Base-by-base conservation (phyloP, 305 asterid species). In the Solanum hybrid region DNA sequence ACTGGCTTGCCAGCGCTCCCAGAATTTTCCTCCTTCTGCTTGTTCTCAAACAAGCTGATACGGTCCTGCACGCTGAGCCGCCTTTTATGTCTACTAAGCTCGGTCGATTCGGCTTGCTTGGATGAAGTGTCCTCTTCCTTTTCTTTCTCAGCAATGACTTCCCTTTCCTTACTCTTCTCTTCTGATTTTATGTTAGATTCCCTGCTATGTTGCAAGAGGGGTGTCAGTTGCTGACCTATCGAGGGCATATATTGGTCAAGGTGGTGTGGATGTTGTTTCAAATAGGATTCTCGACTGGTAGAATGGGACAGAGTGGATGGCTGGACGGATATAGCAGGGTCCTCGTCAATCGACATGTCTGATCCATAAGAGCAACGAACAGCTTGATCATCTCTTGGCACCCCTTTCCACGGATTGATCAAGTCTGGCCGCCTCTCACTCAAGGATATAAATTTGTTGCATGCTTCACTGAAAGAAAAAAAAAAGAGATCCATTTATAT, bases 11-110 rank as follows among this genome's bases (percentile, higher is more conserved):
- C 95, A 79, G 95, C 96, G 1, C 93, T 87, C 34, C 92, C 93
- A 79, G 98, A 94, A 90, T n/a, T 94, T 81, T 42, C 86, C 92
- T 42, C 71, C 91, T 97, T 95, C 92, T 97, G 99, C 92, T 96
- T 95, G 92, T 93, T 96, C 96, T 97, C 99, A 88, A 97, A 97
- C 93, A 97, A 35, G 90, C 91, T 97, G 73, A 97, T 94, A 86
- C 98, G 95, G 89, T 97, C 99, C 95, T 96, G 98, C 90, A 97
- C 99, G 87, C 99, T 97, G 90, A 96, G 98, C 87, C 97, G 95
- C 90, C 98, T 95, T 42, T 16, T 81, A 42, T 42, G 71, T 42
- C 37, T 81, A 42, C 71, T 26, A 24, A 88, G 92, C 89, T 89
- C 94, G 90, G 91, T 87, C 6, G 93, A 91, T 86, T 93, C 93